Percentiles rank a stretch among this genome's conserved stretches.
These are phyloP conservation scores for Phellopilus nigrolimitatus DNA, from an alignment of 1,284 basidiomycete genomes.

Conservation along the genomic window DNA sequence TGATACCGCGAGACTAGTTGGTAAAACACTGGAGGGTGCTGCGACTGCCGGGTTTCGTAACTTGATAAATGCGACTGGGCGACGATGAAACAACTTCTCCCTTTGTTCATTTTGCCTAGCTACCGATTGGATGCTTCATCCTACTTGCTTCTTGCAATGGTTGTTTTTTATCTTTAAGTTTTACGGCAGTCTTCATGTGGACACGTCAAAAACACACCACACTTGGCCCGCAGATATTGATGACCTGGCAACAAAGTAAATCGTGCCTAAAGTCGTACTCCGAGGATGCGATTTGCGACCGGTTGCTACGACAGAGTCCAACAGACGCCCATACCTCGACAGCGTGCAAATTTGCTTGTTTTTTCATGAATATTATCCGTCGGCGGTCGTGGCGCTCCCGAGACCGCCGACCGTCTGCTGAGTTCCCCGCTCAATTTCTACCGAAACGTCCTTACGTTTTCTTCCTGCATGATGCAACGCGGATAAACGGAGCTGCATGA, in stretches of 20 bases:
- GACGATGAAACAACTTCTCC: neutral
- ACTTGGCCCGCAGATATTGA: neutral
- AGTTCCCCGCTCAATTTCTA: neutral
- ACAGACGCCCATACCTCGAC: neutral
- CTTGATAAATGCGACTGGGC: slow-evolving; percentile 2
- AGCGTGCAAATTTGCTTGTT: neutral
- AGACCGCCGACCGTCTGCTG: neutral
- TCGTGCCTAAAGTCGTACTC: neutral
- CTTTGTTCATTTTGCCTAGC: neutral
- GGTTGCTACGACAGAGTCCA: neutral
- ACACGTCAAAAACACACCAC: neutral
- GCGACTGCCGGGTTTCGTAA: slow-evolving; percentile 1
- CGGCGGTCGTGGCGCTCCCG: neutral
- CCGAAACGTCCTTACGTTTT: neutral
- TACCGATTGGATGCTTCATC: neutral
- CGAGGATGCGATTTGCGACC: neutral
- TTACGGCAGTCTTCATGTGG: neutral
- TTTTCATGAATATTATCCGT: neutral
- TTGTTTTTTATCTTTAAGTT: neutral
- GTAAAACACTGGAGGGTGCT: slow-evolving; percentile 25
- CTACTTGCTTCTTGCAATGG: neutral
- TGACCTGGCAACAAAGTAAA: neutral
- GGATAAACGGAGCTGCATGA: neutral
- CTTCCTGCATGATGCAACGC: too few relatives aligned
- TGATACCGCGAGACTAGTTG: slow-evolving; percentile 28